Evolutionary conservation across 768 basidiomycete species (phyloP).

Genomic region (Daedaleopsis sinensis): DNA sequence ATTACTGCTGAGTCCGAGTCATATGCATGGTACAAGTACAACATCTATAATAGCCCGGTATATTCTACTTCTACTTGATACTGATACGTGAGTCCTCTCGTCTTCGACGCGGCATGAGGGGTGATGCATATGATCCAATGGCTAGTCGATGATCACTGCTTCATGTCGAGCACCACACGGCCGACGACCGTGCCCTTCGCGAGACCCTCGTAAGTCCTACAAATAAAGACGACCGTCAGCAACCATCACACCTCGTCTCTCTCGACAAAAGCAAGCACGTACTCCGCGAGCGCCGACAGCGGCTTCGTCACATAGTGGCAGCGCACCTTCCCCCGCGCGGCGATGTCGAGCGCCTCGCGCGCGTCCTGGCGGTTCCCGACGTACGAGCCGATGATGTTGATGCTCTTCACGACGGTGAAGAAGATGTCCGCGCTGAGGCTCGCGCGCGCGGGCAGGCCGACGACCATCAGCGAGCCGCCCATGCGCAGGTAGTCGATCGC

Average conservation of each 20-base stretch:
- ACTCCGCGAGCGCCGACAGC: slow-evolving; percentile 56
- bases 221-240: not conserved
- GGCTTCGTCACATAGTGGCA: slow-evolving; percentile 51
- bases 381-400: slow-evolving; percentile 53
- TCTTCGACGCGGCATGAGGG: too few species aligned
- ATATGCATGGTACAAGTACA: too few species aligned
- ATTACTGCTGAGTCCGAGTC: too few species aligned
- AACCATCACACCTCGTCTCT: too few species aligned
- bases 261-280: slow-evolving; percentile 29
- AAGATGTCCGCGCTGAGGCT: slow-evolving; percentile 65
- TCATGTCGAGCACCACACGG: slow-evolving; percentile 48
- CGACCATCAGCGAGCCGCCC: slow-evolving; percentile 77
- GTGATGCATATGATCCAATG: too few species aligned
- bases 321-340: slow-evolving; percentile 69
- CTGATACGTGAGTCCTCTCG: too few species aligned
- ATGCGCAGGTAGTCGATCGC: slow-evolving; percentile 76
- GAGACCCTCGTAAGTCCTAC: slow-evolving; percentile 43
- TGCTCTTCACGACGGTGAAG: slow-evolving; percentile 70
- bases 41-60: too few species aligned
- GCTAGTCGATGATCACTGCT: slow-evolving; percentile 21
- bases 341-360: slow-evolving; percentile 77
- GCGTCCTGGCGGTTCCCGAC: slow-evolving; percentile 79
- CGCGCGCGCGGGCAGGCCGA: slow-evolving; percentile 68
- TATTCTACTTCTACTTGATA: too few species aligned
- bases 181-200: slow-evolving; percentile 49